Evolutionary conservation across 495 filamentous ascomycete genomes (phyloP).

Genomic region (Trichocladium uniseriatum): DNA sequence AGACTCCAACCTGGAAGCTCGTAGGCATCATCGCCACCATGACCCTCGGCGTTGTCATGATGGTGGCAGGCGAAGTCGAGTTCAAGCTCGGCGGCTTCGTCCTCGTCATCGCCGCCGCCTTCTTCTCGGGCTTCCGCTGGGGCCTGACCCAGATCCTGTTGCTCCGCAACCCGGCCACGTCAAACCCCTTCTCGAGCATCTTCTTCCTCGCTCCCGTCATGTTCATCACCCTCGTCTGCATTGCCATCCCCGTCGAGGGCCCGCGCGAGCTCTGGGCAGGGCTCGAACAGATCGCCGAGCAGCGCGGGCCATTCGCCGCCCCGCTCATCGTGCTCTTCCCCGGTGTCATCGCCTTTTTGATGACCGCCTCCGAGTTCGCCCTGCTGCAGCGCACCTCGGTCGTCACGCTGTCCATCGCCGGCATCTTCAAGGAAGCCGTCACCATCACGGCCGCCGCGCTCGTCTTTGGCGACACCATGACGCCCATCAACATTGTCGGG

Average conservation of each 20-base stretch:
- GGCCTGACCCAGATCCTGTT: constrained; percentile 92
- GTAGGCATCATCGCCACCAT: constrained; percentile 83
- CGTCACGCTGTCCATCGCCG: constrained; percentile 91
- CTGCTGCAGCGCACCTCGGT: constrained; percentile 90
- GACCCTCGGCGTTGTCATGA: constrained; percentile 95
- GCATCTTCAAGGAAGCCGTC: constrained; percentile 98
- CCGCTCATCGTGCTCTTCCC: constrained; percentile 75
- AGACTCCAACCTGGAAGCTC: constrained; percentile 75
- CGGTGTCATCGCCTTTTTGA: constrained; percentile 83
- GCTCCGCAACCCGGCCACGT: constrained; percentile 86
- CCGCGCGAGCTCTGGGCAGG: constrained; percentile 54
- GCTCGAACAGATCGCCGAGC: constrained; percentile 48
- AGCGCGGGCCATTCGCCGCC: constrained; percentile 51
- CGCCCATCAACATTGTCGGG: constrained; percentile 78
- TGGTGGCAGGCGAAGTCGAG: constrained; percentile 93
- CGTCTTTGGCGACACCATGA: constrained; percentile 84
- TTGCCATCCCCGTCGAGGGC: constrained; percentile 84
- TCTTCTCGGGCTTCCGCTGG: constrained; percentile 97
- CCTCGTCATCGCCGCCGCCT: constrained; percentile 83
- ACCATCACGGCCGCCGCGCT: constrained; percentile 85
- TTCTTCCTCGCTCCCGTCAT: constrained; percentile 96
- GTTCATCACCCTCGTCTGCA: constrained; percentile 72
- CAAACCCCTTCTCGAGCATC: constrained; percentile 93
- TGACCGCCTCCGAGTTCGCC: constrained; percentile 95
- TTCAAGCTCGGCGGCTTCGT: constrained; percentile 85